Evolutionary conservation across 257 asterid species (phyloP), one percentile per base, ranked within the genome.

Genomic region (Nemophila menziesii): DNA sequence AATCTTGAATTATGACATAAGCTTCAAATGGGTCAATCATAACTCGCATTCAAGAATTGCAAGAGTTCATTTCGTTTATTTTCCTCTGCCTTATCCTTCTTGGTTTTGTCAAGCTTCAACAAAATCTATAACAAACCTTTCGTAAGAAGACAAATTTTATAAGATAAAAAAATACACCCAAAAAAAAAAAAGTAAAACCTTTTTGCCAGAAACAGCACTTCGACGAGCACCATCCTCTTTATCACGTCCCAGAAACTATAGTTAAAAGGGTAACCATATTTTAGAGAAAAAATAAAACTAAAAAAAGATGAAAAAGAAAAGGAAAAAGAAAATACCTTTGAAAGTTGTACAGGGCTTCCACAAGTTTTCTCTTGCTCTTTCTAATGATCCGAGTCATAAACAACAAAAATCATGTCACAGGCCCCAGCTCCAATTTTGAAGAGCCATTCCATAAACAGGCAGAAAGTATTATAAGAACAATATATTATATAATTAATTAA

Each of bases 371-470:
- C 82, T 60, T 80, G 74, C 73, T 72, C 72, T 79, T 84, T 89
- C 96, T 89, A 80, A 64, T 70, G 66, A 71, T 60, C 69, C 67
- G 68, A 48, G 72, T 70, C 67, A 83, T 68, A 62, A 77, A 71
- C 56, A 62, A 58, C 70, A 74, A 29, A 52, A 77, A 65, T 37
- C 82, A 83, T 69, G 76, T 65, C 92, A 70, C 67, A 54, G 85
- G 69, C 84, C 77, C 73, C 98, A 80, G 98, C 98, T 89, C 96
- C 85, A 84, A 89, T 76, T 84, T 80, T 73, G 46, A 69, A 78
- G 98, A 84, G 95, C 98, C 98, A 78, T 69, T 55, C 49, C 60
- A 78, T 51, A 56, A 55, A 74, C 21, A 74, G 92, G 84, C 75
- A 70, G 71, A 72, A 71, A 72, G 74, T 60, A 84, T 66, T 54